Evolutionary conservation across 2,329 filamentous ascomycete species (phyloP).

Genomic region (Pseudophaeomoniella oleicola): DNA sequence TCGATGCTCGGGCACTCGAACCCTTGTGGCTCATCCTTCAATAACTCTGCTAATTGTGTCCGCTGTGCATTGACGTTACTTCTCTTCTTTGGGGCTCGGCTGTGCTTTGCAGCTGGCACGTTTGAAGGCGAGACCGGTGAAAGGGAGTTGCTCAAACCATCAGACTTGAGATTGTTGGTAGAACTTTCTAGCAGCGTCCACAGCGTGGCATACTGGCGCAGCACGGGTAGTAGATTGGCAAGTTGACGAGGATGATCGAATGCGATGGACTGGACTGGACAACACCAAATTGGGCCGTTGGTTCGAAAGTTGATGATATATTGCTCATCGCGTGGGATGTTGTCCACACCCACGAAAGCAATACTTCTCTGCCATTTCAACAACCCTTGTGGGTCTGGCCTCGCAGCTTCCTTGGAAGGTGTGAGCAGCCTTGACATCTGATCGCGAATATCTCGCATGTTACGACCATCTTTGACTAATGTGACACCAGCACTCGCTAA

Average conservation of each 20-base stretch:
- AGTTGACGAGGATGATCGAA: conserved; percentile 31
- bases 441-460: conserved; percentile 11
- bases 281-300: conserved; percentile 8
- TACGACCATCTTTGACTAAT: conserved; percentile 18
- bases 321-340: conserved; percentile 15
- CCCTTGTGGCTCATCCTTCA: not conserved
- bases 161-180: conserved; percentile 14
- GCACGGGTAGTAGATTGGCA: conserved; percentile 26
- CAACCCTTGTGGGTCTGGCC: conserved; percentile 14
- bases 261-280: conserved; percentile 22
- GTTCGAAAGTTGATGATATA: conserved; percentile 28
- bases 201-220: conserved; percentile 29
- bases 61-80: not conserved
- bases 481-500: conserved; percentile 24
- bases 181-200: conserved; percentile 22
- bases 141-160: not conserved
- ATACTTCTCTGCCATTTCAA: conserved; percentile 20
- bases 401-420: conserved; percentile 2
- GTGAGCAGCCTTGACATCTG: conserved; percentile 5
- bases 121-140: not conserved
- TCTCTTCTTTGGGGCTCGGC: not conserved
- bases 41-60: not conserved
- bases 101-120: not conserved
- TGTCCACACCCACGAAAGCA: conserved; percentile 16
- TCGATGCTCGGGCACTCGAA: no score